Evolutionary conservation across 2,329 filamentous ascomycete genomes (phyloP).

Genomic region (Pyricularia grisea): DNA sequence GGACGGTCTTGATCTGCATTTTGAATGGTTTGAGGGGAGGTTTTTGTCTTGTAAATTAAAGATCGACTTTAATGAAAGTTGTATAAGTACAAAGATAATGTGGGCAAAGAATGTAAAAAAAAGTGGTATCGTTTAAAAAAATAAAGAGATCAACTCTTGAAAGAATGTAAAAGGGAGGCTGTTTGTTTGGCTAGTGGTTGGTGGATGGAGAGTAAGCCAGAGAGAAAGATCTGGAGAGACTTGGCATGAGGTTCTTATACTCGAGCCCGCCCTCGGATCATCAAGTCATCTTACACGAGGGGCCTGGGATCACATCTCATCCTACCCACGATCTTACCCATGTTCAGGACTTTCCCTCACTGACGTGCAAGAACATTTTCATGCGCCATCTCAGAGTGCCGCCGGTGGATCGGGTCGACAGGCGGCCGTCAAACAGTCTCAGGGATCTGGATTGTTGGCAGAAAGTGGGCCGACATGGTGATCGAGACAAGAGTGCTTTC

Average conservation of each 20-base stretch:
- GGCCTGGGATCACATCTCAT: neutral
- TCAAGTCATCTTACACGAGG: neutral
- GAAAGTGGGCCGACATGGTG: neutral
- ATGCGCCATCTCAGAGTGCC: no score
- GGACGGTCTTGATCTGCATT: conserved; percentile 11
- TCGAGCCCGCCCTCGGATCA: neutral
- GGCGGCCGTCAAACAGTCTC: neutral
- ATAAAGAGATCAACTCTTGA: conserved; percentile 2
- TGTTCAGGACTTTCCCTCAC: no score
- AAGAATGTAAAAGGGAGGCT: neutral
- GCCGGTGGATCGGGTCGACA: neutral
- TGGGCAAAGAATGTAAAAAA: neutral
- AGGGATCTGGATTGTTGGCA: neutral
- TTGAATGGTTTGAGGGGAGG: neutral
- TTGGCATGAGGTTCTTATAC: neutral
- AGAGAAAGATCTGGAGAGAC: neutral
- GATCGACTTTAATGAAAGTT: neutral
- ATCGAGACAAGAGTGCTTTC: no score
- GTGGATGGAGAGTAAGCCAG: neutral
- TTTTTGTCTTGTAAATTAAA: neutral
- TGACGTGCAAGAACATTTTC: neutral
- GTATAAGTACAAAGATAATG: neutral
- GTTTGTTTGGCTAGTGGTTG: neutral
- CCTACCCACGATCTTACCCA: no score
- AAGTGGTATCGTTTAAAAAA: neutral